phyloP scores from a whole-genome alignment of 768 basidiomycete genomes.

The Tephrocybe sp. region DNA sequence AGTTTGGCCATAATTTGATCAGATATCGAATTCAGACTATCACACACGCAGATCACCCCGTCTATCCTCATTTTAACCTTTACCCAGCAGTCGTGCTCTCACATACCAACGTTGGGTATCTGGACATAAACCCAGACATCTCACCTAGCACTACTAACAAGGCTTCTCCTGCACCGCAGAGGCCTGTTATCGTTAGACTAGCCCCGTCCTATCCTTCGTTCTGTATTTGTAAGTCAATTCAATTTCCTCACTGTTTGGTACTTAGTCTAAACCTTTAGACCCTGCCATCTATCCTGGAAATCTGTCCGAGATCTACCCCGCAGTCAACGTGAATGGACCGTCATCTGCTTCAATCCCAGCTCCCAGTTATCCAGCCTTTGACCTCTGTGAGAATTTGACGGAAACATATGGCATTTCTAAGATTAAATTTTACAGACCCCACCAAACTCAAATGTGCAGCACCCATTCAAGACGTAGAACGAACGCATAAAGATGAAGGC shows the following conservation, averaged over 20 bases:
- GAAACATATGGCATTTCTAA: not conserved
- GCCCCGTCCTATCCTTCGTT: slow-evolving; percentile 28
- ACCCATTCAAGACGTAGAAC: not conserved
- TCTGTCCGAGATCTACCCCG: slow-evolving; percentile 36
- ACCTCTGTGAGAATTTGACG: slow-evolving; percentile 17
- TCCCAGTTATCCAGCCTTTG: slow-evolving; percentile 15
- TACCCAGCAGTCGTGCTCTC: slow-evolving; percentile 21
- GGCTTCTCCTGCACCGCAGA: not conserved
- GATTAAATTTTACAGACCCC: slow-evolving; percentile 13
- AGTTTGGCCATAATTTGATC: not conserved
- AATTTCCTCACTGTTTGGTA: not conserved
- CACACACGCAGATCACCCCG: slow-evolving; percentile 27
- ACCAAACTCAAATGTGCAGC: not conserved
- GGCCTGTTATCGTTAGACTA: slow-evolving; percentile 5
- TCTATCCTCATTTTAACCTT: slow-evolving; percentile 35
- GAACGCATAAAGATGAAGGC: not conserved
- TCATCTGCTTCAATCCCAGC: not conserved
- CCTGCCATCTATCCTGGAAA: slow-evolving; percentile 36
- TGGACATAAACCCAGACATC: slow-evolving; percentile 2
- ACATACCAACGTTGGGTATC: slow-evolving; percentile 3
- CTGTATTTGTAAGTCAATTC: slow-evolving; percentile 29
- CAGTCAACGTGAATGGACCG: not conserved
- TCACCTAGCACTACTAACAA: no score
- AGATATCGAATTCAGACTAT: not conserved
- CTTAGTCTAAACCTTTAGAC: slow-evolving; percentile 8